Evolutionary conservation across 2,329 filamentous ascomycete species (phyloP).

Genomic region (Nannizziopsis arthrosporioides): DNA sequence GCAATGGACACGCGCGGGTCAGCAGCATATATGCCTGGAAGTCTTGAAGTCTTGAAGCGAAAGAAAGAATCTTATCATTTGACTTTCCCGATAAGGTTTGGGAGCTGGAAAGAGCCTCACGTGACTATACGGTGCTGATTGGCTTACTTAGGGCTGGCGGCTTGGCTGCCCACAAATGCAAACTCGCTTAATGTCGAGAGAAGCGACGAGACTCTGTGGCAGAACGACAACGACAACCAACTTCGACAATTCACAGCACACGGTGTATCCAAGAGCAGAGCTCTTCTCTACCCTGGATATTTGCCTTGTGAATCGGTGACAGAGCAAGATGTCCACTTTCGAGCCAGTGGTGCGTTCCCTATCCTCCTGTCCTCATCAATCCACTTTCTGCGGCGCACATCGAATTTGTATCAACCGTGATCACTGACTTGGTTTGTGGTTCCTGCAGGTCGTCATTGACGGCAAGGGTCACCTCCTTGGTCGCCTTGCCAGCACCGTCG

Average conservation of each 20-base stretch:
- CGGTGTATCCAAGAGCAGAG: slow-evolving; percentile 33
- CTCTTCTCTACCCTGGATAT: slow-evolving; percentile 32
- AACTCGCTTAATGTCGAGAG: slow-evolving; percentile 31
- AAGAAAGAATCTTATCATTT: too few relatives aligned
- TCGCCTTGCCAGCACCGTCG: slow-evolving; percentile 93
- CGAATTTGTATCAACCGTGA: background rate
- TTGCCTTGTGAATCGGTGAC: slow-evolving; percentile 33
- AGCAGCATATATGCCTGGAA: too few relatives aligned
- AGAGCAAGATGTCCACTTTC: slow-evolving; percentile 53
- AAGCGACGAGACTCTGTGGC: slow-evolving; percentile 32
- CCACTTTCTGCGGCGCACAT: background rate
- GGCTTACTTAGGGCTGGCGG: slow-evolving; percentile 32
- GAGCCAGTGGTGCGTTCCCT: slow-evolving; percentile 50
- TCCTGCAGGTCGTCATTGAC: slow-evolving; percentile 84
- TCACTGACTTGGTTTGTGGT: slow-evolving; percentile 29
- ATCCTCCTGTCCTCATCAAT: slow-evolving; percentile 9
- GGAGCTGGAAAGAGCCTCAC: slow-evolving; percentile 14
- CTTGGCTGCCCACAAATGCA: slow-evolving; percentile 27
- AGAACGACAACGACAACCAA: slow-evolving; percentile 37
- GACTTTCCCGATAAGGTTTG: background rate
- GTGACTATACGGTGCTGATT: slow-evolving; percentile 21
- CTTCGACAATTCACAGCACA: slow-evolving; percentile 36
- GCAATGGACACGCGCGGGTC: too few relatives aligned
- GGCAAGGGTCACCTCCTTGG: slow-evolving; percentile 99
- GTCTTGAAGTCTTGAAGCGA: too few relatives aligned